Base-by-base conservation (phyloP, 257 asterid species). In the Capsicum rhomboideum region DNA sequence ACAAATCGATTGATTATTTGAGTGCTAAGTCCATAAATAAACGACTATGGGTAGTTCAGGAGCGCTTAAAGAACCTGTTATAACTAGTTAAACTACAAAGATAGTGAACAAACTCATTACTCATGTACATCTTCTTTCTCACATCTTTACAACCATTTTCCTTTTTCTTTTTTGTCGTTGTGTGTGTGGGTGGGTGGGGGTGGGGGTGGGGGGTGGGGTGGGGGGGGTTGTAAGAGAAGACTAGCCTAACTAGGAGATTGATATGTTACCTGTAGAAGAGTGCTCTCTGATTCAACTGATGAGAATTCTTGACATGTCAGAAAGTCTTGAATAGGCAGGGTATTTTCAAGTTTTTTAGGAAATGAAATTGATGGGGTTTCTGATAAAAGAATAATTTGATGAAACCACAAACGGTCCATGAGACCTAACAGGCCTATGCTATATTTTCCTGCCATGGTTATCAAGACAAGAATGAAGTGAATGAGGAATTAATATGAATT, bases 401-500 rank as follows among this genome's bases (percentile, higher is more conserved):
- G 91, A 85, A 88, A 92, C 97, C 96, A 92, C 29, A 93, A 91
- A 53, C 80, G 83, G 81, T 92, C 96, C 94, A 92, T 91, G 50
- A 85, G 79, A 6, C 86, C 91, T 69, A 88, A 8, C 71, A 88
- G 82, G 77, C 89, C 42, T 40, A 80, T n/a, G 4, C 50, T 79
- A 64, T 61, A 83, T 72, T 82, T 84, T 20, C 88, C 90, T 58
- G 90, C 90, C 95, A 91, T 93, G 68, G 52, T 50, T n/a, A 14
- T 28, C 64, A 29, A 3, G 26, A 8, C 49, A 17, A 46, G 28
- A 56, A 14, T 2, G 66, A 37, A 20, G 2, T 53, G 68, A 46
- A 69, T 52, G 34, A 71, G 61, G 86, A 83, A 34, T 46, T 14
- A 49, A 49, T 26, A 40, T 64, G 71, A 28, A 64, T 28, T 26